Evolutionary conservation across 192 early-diverging fungal genomes (phyloP).

Genomic region (Backusella circina): DNA sequence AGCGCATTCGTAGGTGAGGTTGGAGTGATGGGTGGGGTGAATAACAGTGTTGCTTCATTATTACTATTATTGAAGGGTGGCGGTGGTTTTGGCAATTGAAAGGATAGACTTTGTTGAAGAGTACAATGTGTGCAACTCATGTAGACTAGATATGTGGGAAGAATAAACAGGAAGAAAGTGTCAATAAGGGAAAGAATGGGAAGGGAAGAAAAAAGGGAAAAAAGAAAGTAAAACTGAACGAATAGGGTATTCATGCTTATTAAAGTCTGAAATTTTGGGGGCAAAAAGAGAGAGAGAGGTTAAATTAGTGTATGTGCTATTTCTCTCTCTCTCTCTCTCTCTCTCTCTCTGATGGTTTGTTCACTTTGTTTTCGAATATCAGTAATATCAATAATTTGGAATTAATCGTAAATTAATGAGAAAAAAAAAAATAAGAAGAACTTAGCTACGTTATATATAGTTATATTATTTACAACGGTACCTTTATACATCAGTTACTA

Average conservation of each 20-base stretch:
- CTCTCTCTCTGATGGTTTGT: no score
- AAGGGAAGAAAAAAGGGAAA: background rate
- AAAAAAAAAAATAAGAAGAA: no score
- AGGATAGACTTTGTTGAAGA: background rate
- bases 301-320: no score
- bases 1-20: background rate
- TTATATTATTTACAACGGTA: no score
- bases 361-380: no score
- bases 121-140: background rate
- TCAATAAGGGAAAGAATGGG: background rate
- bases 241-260: background rate
- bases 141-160: background rate
- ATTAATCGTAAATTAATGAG: no score
- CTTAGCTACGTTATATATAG: no score
- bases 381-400: no score
- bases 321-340: background rate
- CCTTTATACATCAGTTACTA: no score
- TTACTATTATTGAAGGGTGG: background rate
- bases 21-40: background rate
- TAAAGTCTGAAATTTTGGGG: background rate
- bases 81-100: background rate
- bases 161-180: background rate
- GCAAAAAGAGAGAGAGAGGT: background rate
- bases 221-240: background rate
- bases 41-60: background rate